Percentiles rank a stretch among this genome's conserved stretches.
Evolutionary conservation across 805 yeast genomes (phyloP).

Genomic region (Naumovozyma dairenensis): DNA sequence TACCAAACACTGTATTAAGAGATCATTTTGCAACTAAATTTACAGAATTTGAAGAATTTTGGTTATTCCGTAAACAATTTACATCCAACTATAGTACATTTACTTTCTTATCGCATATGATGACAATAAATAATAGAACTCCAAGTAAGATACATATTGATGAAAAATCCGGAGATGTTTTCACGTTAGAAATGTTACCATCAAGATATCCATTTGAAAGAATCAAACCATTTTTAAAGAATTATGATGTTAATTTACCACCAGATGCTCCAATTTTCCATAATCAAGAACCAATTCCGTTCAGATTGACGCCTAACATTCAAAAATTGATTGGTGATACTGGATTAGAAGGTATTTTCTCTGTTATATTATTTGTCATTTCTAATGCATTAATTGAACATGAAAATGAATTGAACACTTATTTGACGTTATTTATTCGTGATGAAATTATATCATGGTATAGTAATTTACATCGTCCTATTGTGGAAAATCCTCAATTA

Average conservation of each 20-base stretch:
- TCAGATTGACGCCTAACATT: slow-evolving; percentile 90
- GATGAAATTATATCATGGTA: slow-evolving; percentile 95
- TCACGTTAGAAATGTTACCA: slow-evolving; percentile 94
- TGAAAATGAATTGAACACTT: slow-evolving; percentile 84
- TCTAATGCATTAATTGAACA: slow-evolving; percentile 87
- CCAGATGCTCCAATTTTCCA: slow-evolving; percentile 68
- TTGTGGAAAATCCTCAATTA: slow-evolving; percentile 74
- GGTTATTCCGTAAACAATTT: slow-evolving; percentile 94
- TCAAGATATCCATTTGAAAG: slow-evolving; percentile 52
- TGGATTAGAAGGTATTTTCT: slow-evolving; percentile 83
- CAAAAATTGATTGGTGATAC: slow-evolving; percentile 90
- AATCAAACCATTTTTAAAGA: slow-evolving; percentile 31
- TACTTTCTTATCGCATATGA: slow-evolving; percentile 84
- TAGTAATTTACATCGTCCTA: slow-evolving; percentile 73
- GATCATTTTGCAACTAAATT: slow-evolving; percentile 65
- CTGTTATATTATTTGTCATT: slow-evolving; percentile 74
- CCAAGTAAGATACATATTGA: slow-evolving; percentile 89
- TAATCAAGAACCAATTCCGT: slow-evolving; percentile 89
- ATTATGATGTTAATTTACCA: slow-evolving; percentile 30
- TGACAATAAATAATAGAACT: slow-evolving; percentile 85
- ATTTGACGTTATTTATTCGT: slow-evolving; percentile 85
- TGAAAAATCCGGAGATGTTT: slow-evolving; percentile 73
- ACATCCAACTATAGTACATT: slow-evolving; percentile 91
- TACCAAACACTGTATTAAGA: slow-evolving; percentile 74
- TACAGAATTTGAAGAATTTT: slow-evolving; percentile 81